Percentiles rank a stretch among this genome's conserved stretches.
Evolutionary conservation across 352 stramenopile genomes (phyloP).

Genomic region (Globisporangium spinosum): DNA sequence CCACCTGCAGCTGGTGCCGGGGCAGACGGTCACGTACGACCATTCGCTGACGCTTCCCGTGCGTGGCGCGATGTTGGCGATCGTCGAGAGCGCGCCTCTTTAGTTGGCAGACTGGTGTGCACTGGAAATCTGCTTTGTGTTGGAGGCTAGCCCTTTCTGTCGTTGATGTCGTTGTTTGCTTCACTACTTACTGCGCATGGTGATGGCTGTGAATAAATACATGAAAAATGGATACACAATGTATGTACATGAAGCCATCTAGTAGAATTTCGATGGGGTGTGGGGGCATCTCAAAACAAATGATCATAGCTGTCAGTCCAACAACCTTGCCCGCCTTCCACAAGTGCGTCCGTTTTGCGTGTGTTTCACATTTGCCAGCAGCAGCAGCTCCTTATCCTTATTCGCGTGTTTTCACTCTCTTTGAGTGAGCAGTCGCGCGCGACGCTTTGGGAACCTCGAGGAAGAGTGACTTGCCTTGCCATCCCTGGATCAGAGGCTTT

Average conservation of each 20-base stretch:
- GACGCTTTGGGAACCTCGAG: neutral
- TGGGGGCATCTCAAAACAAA: no score
- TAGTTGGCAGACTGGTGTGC: neutral
- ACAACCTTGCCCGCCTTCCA: no score
- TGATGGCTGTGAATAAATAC: no score
- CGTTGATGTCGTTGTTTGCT: neutral
- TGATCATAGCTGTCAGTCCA: no score
- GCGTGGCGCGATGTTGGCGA: conserved; percentile 21
- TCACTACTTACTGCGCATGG: no score
- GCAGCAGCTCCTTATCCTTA: no score
- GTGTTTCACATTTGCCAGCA: no score
- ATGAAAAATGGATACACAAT: no score
- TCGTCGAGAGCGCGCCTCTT: neutral
- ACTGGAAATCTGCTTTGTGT: neutral
- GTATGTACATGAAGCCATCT: no score
- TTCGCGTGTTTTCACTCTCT: no score
- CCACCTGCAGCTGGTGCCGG: conserved; percentile 32
- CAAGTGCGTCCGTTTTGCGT: no score
- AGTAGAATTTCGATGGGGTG: no score
- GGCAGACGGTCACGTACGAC: conserved; percentile 39
- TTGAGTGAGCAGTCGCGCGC: neutral
- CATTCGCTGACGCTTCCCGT: conserved; percentile 49
- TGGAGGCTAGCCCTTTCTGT: neutral
- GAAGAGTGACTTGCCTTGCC: neutral
- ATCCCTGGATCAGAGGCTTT: neutral